Evolutionary conservation across 345 rosid genomes (phyloP).

Genomic region (Cardamine occulta): DNA sequence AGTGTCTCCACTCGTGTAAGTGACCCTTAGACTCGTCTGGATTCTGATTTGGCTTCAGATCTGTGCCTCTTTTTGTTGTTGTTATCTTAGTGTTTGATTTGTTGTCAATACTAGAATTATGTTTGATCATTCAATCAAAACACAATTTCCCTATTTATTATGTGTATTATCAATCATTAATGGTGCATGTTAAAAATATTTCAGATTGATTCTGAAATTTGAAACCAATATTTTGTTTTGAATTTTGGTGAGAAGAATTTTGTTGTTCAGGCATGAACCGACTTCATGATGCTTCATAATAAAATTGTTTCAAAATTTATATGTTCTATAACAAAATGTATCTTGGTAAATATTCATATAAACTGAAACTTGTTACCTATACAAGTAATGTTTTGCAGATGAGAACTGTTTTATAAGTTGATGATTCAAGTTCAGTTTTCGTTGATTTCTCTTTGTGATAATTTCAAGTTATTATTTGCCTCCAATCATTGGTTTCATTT

Average conservation of each 20-base stretch:
- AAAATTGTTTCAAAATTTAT: background rate
- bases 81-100: conserved; percentile 4
- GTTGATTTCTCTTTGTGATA: conserved; percentile 10
- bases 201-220: background rate
- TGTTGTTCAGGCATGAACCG: background rate
- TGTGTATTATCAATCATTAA: background rate
- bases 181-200: background rate
- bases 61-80: background rate
- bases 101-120: background rate
- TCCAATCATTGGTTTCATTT: background rate
- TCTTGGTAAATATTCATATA: background rate
- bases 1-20: conserved; percentile 37
- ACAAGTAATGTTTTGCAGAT: background rate
- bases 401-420: background rate
- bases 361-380: background rate
- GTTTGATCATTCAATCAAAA: background rate
- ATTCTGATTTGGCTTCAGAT: background rate
- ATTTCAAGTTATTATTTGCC: background rate
- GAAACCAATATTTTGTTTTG: background rate
- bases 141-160: background rate
- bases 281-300: background rate
- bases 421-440: background rate
- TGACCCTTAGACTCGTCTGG: background rate
- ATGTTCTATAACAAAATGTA: background rate
- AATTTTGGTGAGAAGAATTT: background rate